Conservation (phyloP, 2,329 filamentous ascomycete genomes). For the Aspergillus sp. region DNA sequence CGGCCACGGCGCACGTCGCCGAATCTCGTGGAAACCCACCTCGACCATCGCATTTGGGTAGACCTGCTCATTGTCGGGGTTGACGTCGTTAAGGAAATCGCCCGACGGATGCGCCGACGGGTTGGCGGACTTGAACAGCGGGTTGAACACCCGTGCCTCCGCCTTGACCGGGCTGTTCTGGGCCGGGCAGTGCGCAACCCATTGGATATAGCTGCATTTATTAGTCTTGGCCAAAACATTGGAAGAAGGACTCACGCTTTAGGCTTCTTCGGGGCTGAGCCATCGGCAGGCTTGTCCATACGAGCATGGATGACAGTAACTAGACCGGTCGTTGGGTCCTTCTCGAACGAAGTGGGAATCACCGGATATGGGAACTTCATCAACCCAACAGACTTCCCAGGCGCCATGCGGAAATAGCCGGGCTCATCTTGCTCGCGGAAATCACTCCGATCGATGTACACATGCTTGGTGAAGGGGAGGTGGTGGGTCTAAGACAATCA, state of each 20-base stretch:
- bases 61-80: conserved; percentile 73
- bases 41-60: conserved; percentile 72
- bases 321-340: conserved; percentile 53
- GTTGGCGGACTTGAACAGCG: conserved; percentile 78
- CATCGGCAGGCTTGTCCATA: conserved; percentile 58
- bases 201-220: conserved; percentile 59
- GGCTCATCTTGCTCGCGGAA: conserved; percentile 64
- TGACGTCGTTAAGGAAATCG: conserved; percentile 76
- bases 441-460: conserved; percentile 77
- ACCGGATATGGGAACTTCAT: conserved; percentile 63
- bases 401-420: conserved; percentile 70
- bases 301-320: conserved; percentile 58
- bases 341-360: conserved; percentile 58
- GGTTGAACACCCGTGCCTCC: conserved; percentile 69
- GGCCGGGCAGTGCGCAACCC: conserved; percentile 64
- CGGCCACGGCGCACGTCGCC: conserved; percentile 66
- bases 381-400: conserved; percentile 64
- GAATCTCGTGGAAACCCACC: conserved; percentile 70
- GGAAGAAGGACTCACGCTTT: conserved; percentile 52
- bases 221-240: not conserved
- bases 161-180: conserved; percentile 52
- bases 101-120: conserved; percentile 61
- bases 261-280: conserved; percentile 51
- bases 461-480: conserved; percentile 60
- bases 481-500: conserved; percentile 33